These are phyloP conservation scores for Clavaria fumosa DNA, from an alignment of 768 basidiomycete species.

Conservation along the genomic window DNA sequence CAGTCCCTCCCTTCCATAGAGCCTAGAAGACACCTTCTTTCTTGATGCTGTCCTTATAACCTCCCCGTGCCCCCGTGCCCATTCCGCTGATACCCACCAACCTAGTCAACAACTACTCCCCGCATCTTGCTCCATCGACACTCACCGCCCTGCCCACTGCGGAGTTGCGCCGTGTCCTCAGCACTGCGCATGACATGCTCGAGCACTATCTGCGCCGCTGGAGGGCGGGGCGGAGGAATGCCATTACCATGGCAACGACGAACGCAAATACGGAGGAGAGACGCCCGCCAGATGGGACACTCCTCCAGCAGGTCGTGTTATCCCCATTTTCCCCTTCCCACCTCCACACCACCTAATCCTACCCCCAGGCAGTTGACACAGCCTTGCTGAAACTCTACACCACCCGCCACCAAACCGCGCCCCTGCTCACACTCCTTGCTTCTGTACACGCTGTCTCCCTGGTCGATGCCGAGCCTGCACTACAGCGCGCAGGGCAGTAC, in stretches of 20 bases:
- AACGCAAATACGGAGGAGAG: slow-evolving; percentile 10
- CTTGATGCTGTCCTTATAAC: no score
- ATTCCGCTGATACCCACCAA: no score
- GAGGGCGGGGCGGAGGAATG: slow-evolving; percentile 29
- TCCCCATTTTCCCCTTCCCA: no score
- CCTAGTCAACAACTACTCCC: slow-evolving; percentile 87
- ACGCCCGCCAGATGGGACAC: no score
- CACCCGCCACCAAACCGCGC: slow-evolving; percentile 40
- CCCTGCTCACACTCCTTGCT: slow-evolving; percentile 43
- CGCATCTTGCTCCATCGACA: slow-evolving; percentile 61
- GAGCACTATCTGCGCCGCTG: slow-evolving; percentile 50
- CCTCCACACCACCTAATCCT: no score
- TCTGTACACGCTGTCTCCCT: slow-evolving; percentile 39
- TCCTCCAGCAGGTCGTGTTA: no score
- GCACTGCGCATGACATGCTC: slow-evolving; percentile 65
- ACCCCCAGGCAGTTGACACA: slow-evolving; percentile 65
- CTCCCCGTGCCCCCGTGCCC: no score
- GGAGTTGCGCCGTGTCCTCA: slow-evolving; percentile 47
- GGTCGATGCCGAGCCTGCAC: slow-evolving; percentile 44
- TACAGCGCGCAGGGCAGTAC: slow-evolving; percentile 37
- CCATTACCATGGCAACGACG: slow-evolving; percentile 12
- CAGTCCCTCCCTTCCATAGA: no score
- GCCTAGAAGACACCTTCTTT: no score
- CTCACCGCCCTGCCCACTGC: slow-evolving; percentile 53
- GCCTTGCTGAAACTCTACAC: slow-evolving; percentile 64